phyloP scores from a whole-genome alignment of 352 stramenopile species.

The Phytophthora sansomeana region DNA sequence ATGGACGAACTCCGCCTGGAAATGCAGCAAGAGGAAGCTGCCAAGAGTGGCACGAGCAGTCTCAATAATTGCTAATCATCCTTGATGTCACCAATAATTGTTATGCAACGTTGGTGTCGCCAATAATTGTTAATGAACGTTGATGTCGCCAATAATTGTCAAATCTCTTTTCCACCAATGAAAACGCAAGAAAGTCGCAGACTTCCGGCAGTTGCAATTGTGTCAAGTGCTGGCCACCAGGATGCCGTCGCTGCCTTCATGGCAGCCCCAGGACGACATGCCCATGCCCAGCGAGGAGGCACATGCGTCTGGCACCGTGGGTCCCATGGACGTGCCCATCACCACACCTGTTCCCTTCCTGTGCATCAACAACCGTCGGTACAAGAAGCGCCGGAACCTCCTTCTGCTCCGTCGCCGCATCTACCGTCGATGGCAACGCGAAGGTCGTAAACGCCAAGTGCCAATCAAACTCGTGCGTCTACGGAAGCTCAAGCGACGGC shows the following conservation, averaged over 20 bases:
- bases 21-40: constrained; percentile 32
- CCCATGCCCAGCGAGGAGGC: constrained; percentile 2
- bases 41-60: constrained; percentile 4
- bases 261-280: constrained; percentile 5
- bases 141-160: not conserved
- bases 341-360: constrained; percentile 11
- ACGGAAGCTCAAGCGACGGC: constrained; percentile 14
- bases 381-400: not conserved
- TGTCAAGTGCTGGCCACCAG: constrained; percentile 14
- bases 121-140: not conserved
- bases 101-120: not conserved
- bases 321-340: constrained; percentile 24
- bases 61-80: not conserved
- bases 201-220: not conserved
- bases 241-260: not conserved
- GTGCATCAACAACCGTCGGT: constrained; percentile 4
- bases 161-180: not conserved
- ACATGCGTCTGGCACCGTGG: constrained; percentile 11
- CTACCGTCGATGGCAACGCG: not conserved
- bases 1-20: constrained; percentile 71
- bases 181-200: constrained; percentile 19
- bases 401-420: not conserved
- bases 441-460: constrained; percentile 2
- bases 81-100: constrained; percentile 10
- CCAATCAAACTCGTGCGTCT: not conserved